Conservation (phyloP, 1,139 yeast species). For the Geotrichum reessii region DNA sequence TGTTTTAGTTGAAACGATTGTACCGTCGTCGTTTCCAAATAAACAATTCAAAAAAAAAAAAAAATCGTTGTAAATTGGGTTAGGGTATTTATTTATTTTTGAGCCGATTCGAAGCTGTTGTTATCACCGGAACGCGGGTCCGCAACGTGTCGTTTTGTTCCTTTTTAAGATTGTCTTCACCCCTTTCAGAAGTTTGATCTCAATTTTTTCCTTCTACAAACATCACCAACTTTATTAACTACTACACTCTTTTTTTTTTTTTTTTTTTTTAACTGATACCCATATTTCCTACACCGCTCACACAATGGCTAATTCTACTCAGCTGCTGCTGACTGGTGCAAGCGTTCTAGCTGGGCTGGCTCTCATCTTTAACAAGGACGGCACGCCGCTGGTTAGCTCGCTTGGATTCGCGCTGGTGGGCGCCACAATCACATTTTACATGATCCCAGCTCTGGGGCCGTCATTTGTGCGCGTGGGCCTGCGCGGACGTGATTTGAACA, state of each 20-base stretch:
- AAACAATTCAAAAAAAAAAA: not conserved
- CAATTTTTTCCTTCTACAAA: not conserved
- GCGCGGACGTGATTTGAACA: slow-evolving; percentile 76
- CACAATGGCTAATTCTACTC: slow-evolving; percentile 1
- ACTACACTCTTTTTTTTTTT: not conserved
- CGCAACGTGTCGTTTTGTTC: not conserved
- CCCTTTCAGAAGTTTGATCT: not conserved
- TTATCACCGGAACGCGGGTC: not conserved
- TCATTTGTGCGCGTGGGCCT: slow-evolving; percentile 73
- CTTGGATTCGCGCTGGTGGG: slow-evolving; percentile 66
- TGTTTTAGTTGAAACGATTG: not conserved
- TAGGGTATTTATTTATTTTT: not conserved
- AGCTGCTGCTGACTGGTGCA: slow-evolving; percentile 5
- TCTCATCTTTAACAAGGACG: slow-evolving; percentile 24
- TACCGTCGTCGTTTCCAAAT: not conserved
- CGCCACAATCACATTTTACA: slow-evolving; percentile 48
- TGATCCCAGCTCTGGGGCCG: slow-evolving; percentile 64
- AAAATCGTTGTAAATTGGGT: not conserved
- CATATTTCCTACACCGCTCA: not conserved
- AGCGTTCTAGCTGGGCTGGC: slow-evolving; percentile 18
- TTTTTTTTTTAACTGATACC: not conserved
- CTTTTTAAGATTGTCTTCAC: not conserved
- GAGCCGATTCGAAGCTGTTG: not conserved
- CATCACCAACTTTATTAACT: not conserved
- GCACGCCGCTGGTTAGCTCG: slow-evolving; percentile 31